Percentiles rank a stretch among this genome's conserved stretches.
Conservation (phyloP, 2,329 filamentous ascomycete species). For the Trichophyton mentagrophytes region DNA sequence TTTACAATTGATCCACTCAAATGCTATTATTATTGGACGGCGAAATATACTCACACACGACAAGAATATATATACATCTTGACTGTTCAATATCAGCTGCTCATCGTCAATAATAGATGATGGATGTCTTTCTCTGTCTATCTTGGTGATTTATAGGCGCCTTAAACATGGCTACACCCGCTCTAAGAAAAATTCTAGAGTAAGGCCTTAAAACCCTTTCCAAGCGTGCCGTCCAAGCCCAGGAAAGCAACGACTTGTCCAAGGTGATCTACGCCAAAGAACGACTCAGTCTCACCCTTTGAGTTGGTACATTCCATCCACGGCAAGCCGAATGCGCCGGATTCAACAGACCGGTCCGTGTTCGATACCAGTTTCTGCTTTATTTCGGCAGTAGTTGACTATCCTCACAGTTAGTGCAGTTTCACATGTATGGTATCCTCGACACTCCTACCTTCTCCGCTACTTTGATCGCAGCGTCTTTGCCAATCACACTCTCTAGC, state of each 20-base stretch:
- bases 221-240: conserved; percentile 32
- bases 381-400: conserved; percentile 25
- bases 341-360: conserved; percentile 39
- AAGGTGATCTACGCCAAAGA: conserved; percentile 51
- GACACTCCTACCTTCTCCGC: conserved; percentile 27
- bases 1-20: too few species aligned
- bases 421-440: not conserved
- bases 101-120: too few species aligned
- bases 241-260: conserved; percentile 43
- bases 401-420: conserved; percentile 7
- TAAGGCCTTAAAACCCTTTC: conserved; percentile 21
- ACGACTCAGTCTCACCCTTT: conserved; percentile 41
- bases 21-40: too few species aligned
- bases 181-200: conserved; percentile 12
- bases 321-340: conserved; percentile 49
- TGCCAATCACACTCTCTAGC: conserved; percentile 35
- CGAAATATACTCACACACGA: too few species aligned
- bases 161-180: too few species aligned
- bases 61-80: too few species aligned
- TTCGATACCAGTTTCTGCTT: conserved; percentile 39
- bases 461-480: conserved; percentile 31
- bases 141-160: not conserved
- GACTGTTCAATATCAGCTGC: too few species aligned
- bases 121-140: not conserved
- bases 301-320: conserved; percentile 46